Evolutionary conservation across 2,329 filamentous ascomycete genomes (phyloP), one percentile per base, ranked within the genome.

Genomic region (Stemphylium vesicarium): DNA sequence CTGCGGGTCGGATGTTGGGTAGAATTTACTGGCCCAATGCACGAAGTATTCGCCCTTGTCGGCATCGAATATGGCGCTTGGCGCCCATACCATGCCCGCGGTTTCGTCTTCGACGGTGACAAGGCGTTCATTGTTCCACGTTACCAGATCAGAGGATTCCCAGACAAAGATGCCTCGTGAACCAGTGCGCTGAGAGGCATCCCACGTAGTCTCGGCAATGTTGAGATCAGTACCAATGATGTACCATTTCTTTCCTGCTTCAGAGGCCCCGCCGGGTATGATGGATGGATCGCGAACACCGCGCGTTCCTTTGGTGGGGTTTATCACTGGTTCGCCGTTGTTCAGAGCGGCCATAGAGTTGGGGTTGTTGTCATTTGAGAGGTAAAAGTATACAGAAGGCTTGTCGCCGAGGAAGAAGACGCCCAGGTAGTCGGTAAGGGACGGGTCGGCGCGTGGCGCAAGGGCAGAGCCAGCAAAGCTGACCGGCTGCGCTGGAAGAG

Each of bases 11-110:
- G 75, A 77, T 2, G 78, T 59, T 1, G 77, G 61, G 54, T 85
- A 85, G 49, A 74, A 71, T 12, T 78, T 75, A 6, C 76, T 76
- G 0, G 81, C 73, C 81, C 81, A 83, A 66, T 81, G 80, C 40
- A 83, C 76, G 15, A 79, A 76, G 65, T 80, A 83, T 38, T 79
- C 74, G 13, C 67, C 63, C 62, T 79, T 78, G 1, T 71, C 68
- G 0, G 75, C 71, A 58, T 85, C 82, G 78, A 79, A 85, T 46
- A 85, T 79, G 0, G 82, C 82, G 45, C 82, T 80, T 0, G 83
- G 84, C 0, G 83, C 83, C 83, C 83, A 85, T 0, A 84, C 81
- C 83, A 85, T 85, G 3, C 83, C 83, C 0, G 82, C 83, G 3
- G 77, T 80, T n/a, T 69, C 68, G 52, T 83, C 78, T 60, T 85